Conservation (phyloP, 805 yeast species). For the Metschnikowia borealis region DNA sequence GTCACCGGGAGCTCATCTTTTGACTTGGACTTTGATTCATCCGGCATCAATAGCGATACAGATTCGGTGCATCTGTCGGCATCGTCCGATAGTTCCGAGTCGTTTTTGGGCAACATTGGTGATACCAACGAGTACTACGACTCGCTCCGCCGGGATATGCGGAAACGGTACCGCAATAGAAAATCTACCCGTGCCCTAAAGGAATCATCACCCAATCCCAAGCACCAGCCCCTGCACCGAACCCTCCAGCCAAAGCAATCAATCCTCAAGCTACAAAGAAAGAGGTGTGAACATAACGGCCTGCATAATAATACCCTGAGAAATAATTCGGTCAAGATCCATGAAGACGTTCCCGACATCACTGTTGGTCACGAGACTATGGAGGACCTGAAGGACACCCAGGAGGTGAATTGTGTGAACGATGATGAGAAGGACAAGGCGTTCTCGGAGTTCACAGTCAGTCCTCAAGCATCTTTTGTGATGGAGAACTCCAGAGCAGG, state of each 20-base stretch:
- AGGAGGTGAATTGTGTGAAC: not conserved
- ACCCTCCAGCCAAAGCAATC: slow-evolving; percentile 38
- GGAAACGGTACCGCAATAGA: slow-evolving; percentile 7
- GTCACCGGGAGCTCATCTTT: not conserved
- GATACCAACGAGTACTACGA: slow-evolving; percentile 22
- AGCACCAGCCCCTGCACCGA: slow-evolving; percentile 41
- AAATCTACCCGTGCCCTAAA: not conserved
- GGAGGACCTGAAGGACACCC: not conserved
- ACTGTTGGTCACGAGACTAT: no score
- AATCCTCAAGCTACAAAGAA: slow-evolving; percentile 27
- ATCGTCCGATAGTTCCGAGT: slow-evolving; percentile 5
- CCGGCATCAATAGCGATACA: not conserved
- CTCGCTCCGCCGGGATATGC: slow-evolving; percentile 11
- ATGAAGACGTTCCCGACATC: no score
- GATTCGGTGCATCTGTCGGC: not conserved
- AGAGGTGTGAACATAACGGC: not conserved
- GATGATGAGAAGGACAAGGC: not conserved
- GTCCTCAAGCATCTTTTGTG: slow-evolving; percentile 16
- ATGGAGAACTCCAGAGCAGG: slow-evolving; percentile 9
- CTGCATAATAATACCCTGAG: no score
- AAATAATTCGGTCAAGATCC: no score
- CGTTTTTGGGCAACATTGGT: slow-evolving; percentile 1
- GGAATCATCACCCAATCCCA: slow-evolving; percentile 13
- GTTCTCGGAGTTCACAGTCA: slow-evolving; percentile 8
- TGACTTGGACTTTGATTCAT: slow-evolving; percentile 1